These are phyloP conservation scores for Celoporthe dispersa DNA, from an alignment of 2,329 filamentous ascomycete species.

Conservation along the genomic window DNA sequence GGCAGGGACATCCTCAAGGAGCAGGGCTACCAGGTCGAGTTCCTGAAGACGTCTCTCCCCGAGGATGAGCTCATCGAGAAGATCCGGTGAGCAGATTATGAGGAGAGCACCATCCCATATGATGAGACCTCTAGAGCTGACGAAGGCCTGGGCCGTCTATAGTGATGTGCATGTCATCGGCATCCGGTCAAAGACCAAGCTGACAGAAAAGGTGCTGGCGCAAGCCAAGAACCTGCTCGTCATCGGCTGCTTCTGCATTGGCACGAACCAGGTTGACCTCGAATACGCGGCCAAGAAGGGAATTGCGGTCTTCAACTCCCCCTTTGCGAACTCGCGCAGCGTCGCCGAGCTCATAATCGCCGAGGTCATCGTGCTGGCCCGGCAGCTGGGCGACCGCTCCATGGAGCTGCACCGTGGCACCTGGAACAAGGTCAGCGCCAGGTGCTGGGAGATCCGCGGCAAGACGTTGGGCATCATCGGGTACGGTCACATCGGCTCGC, in stretches of 20 bases:
- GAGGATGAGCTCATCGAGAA: slow-evolving; percentile 96
- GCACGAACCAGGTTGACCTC: slow-evolving; percentile 93
- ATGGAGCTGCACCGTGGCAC: slow-evolving; percentile 91
- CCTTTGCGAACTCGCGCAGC: slow-evolving; percentile 96
- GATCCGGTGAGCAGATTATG: slow-evolving; percentile 70
- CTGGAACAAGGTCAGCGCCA: slow-evolving; percentile 97
- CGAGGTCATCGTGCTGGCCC: slow-evolving; percentile 89
- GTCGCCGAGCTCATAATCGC: slow-evolving; percentile 95
- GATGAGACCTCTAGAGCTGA: background rate
- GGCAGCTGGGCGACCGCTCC: slow-evolving; percentile 91
- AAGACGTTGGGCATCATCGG: slow-evolving; percentile 97
- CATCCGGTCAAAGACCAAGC: slow-evolving; percentile 96
- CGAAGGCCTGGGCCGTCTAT: slow-evolving; percentile 16
- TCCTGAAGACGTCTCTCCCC: slow-evolving; percentile 83
- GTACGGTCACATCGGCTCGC: slow-evolving; percentile 96
- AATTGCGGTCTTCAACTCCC: slow-evolving; percentile 98
- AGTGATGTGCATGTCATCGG: slow-evolving; percentile 97
- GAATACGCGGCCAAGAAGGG: slow-evolving; percentile 81
- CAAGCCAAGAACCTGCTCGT: slow-evolving; percentile 95
- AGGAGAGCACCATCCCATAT: background rate
- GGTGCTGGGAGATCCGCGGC: slow-evolving; percentile 97
- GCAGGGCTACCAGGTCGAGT: slow-evolving; percentile 97
- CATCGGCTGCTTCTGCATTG: slow-evolving; percentile 98
- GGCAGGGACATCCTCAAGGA: slow-evolving; percentile 79
- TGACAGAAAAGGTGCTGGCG: slow-evolving; percentile 81